Evolutionary conservation across 768 basidiomycete species (phyloP), one percentile per base, ranked within the genome.

Genomic region (Coprinopsis strossmayeri): DNA sequence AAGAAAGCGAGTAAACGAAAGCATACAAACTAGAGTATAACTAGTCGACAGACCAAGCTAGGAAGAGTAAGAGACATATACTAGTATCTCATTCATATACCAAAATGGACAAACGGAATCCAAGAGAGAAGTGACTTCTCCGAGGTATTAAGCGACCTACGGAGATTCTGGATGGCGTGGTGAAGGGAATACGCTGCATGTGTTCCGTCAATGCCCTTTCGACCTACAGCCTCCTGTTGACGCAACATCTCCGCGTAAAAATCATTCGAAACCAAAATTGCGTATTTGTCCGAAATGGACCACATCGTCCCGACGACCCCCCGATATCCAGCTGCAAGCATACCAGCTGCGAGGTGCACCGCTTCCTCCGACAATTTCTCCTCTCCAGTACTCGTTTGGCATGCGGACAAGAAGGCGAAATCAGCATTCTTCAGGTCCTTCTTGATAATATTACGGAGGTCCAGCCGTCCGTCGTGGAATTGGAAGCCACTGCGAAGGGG

Each of bases 401-500:
- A 49, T 11, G 52, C 48, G 2, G 52, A 53, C 13, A 53, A 25
- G 34, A 53, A 53, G 10, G 52, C 52, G n/a, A 53, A 37, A 21
- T 53, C 48, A 10, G 41, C 48, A 26, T 42, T 42, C 41, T 26
- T 26, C 20, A 42, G 17, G 17, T 42, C 17, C 18, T 17, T 42
- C 24, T 42, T 20, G 45, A 35, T 24, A 18, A 46, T 46, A 12
- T 51, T 47, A 2, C 41, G 40, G 7, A 59, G 21, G 50, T 52
- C 50, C 3, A 61, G 52, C 23, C 34, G 30, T 2, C 56, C 53
- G 26, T 57, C 55, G 28, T 57, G 47, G 13, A 64, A 45, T 21
- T 51, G 42, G 15, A 60, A 59, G 0, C 45, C 56, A 35, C 55
- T 61, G 48, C 62, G 42, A 2, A 61, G 52, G 2, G 67, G 63